These are phyloP conservation scores for Phialophora expanda DNA, from an alignment of 2,329 filamentous ascomycete genomes.

Conservation along the genomic window DNA sequence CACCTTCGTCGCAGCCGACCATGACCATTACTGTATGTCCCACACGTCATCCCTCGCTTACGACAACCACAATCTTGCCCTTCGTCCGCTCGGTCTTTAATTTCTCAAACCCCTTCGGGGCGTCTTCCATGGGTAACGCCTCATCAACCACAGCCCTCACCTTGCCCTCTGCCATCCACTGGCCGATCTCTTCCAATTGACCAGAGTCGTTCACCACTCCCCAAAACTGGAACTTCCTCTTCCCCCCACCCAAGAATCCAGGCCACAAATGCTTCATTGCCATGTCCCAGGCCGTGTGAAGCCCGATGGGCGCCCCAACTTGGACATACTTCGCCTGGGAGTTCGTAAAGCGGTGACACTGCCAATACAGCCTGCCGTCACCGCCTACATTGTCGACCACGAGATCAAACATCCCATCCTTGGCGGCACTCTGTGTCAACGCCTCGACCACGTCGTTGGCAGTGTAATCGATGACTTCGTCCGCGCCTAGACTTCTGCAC, in stretches of 20 bases:
- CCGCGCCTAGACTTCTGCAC: constrained; percentile 64
- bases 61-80: constrained; percentile 64
- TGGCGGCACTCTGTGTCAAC: constrained; percentile 49
- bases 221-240: constrained; percentile 46
- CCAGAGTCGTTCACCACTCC: constrained; percentile 48
- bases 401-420: constrained; percentile 53
- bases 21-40: background rate
- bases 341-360: constrained; percentile 58
- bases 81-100: constrained; percentile 61
- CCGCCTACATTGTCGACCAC: constrained; percentile 64
- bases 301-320: constrained; percentile 49
- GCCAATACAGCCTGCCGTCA: constrained; percentile 59
- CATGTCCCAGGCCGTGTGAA: constrained; percentile 30
- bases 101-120: constrained; percentile 62
- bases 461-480: constrained; percentile 68
- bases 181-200: constrained; percentile 57
- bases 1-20: too few relatives aligned
- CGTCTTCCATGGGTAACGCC: constrained; percentile 62
- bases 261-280: constrained; percentile 52
- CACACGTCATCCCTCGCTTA: constrained; percentile 18
- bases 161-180: constrained; percentile 64
- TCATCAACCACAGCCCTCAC: constrained; percentile 61
- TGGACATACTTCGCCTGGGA: constrained; percentile 59
- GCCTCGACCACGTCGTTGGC: constrained; percentile 53
- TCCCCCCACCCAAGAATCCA: constrained; percentile 57